Evolutionary conservation across 345 rosid genomes (phyloP), one percentile per base, ranked within the genome.

Genomic region (Citrus cavaleriei): DNA sequence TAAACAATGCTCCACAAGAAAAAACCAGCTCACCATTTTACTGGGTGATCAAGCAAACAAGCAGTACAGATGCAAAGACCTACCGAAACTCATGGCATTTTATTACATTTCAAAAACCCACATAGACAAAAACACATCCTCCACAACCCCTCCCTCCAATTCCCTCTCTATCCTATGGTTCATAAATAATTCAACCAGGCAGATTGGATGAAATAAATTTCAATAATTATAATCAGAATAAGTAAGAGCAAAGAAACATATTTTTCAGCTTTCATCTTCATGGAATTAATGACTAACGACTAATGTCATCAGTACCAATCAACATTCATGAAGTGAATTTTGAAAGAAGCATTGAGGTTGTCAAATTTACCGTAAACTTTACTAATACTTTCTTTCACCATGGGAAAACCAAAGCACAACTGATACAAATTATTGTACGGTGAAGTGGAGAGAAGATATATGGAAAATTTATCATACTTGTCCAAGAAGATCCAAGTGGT

Each of bases 401-500:
- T 30, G 66, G 68, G 12, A 74, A 68, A 54, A 57, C 25, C 58
- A 21, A 22, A 59, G 67, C 62, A 66, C 60, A 67, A 77, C 73
- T 54, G 73, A 71, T 37, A 67, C 55, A 28, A 76, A 69, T 22
- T 55, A 81, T 30, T 59, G 25, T 62, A 49, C 58, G 80, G n/a
- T 40, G 58, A 19, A 63, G 51, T 61, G 19, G 54, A 55, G 62
- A 37, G 28, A 49, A 57, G 42, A 74, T 62, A 70, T 35, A n/a
- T 27, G 51, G 35, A 73, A 35, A 65, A 61, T 74, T 58, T 65
- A 30, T 59, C 87, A 72, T 89, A 90, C 99, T 90, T 96, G 83
- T 94, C 97, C 94, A 96, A 84, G 84, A 94, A 96, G 51, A 96
- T 91, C 99, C 99, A 96, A 55, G 97, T 88, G 46, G 99, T 94